These are phyloP conservation scores for Leishmania aethiopica DNA, from an alignment of 208 protist genomes.

Conservation along the genomic window DNA sequence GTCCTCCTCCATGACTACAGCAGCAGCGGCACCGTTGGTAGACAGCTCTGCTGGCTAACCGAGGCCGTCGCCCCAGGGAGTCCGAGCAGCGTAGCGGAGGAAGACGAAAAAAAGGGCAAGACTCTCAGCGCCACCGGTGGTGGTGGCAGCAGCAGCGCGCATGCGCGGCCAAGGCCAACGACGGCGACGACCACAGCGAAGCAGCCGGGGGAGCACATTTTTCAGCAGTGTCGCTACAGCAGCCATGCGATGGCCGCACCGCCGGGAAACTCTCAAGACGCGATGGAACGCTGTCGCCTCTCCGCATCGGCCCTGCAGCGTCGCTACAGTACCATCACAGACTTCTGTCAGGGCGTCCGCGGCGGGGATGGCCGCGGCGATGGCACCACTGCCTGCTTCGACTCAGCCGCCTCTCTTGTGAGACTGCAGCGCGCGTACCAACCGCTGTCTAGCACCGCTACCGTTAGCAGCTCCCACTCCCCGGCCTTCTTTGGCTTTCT, in stretches of 20 bases:
- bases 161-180: background rate
- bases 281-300: background rate
- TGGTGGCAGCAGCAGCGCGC: background rate
- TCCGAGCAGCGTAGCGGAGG: background rate
- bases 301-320: background rate
- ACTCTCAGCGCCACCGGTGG: background rate
- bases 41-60: background rate
- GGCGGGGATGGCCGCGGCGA: background rate
- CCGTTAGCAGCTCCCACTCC: background rate
- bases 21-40: background rate
- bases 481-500: background rate
- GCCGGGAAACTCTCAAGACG: too few species aligned
- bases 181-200: background rate
- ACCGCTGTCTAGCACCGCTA: background rate
- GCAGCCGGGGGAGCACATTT: background rate
- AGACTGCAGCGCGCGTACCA: background rate
- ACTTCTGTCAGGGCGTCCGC: background rate
- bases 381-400: background rate
- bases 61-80: background rate
- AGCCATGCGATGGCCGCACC: background rate
- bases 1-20: background rate
- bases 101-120: background rate
- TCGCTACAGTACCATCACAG: background rate
- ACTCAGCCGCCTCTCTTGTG: background rate
- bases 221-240: background rate